Evolutionary conservation across 208 protist species (phyloP).

Genomic region (Acanthamoeba sp.): DNA sequence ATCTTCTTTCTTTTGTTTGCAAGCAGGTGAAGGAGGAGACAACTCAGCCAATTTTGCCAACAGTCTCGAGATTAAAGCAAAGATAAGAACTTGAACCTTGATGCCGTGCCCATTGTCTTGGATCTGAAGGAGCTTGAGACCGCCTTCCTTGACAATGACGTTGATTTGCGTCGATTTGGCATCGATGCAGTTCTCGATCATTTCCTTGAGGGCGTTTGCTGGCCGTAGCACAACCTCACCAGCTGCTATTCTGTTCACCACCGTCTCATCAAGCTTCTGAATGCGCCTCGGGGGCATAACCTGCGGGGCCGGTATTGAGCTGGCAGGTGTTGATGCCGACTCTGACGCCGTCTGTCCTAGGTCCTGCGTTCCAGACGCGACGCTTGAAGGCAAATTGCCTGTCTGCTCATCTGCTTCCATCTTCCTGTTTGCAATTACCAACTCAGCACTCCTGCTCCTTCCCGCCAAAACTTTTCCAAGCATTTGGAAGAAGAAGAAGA

Average conservation of each 20-base stretch:
- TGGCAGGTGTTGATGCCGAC: too few relatives aligned
- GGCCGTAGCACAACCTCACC: conserved; percentile 99
- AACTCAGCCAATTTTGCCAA: background rate
- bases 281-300: conserved; percentile 88
- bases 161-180: conserved; percentile 94
- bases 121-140: conserved; percentile 97
- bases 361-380: too few relatives aligned
- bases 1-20: conserved; percentile 91
- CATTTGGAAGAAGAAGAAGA: too few relatives aligned
- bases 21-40: too few relatives aligned
- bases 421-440: too few relatives aligned
- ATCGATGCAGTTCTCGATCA: conserved; percentile 98
- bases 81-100: background rate
- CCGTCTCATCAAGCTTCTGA: conserved; percentile 93
- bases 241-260: conserved; percentile 98
- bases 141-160: conserved; percentile 94
- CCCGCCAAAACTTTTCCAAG: too few relatives aligned
- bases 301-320: too few relatives aligned
- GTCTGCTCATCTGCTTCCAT: too few relatives aligned
- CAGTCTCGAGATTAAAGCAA: background rate
- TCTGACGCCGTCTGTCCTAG: too few relatives aligned
- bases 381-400: too few relatives aligned
- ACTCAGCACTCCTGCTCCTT: too few relatives aligned
- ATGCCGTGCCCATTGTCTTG: conserved; percentile 98
- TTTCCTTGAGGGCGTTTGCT: conserved; percentile 97